Percentiles rank a stretch among this genome's conserved stretches.
phyloP scores from a whole-genome alignment of 352 stramenopile genomes.

The Globisporangium lucens region DNA sequence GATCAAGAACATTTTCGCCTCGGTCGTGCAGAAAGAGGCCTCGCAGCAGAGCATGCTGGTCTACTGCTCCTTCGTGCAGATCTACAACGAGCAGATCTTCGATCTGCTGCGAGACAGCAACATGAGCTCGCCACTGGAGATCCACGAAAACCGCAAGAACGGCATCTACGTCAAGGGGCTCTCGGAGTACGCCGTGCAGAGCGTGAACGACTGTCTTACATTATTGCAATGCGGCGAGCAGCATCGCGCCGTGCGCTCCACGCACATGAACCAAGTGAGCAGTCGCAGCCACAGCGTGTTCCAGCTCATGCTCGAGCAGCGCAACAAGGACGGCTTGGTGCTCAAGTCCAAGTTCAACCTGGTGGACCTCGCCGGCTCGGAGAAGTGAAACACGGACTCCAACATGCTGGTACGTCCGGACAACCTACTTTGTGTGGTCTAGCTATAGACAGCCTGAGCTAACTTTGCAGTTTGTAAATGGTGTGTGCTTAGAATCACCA shows the following conservation, averaged over 20 bases:
- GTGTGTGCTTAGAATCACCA: slow-evolving; percentile 47
- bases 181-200: slow-evolving; percentile 87
- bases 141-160: slow-evolving; percentile 82
- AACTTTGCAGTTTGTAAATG: not conserved
- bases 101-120: slow-evolving; percentile 83
- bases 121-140: slow-evolving; percentile 72
- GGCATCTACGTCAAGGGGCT: slow-evolving; percentile 91
- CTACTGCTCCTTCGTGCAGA: slow-evolving; percentile 87
- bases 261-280: slow-evolving; percentile 90
- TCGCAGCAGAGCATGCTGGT: slow-evolving; percentile 35
- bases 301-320: slow-evolving; percentile 81
- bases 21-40: slow-evolving; percentile 56
- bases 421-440: not conserved
- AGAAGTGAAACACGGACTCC: slow-evolving; percentile 89
- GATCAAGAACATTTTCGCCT: slow-evolving; percentile 85
- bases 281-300: slow-evolving; percentile 90
- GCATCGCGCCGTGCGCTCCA: slow-evolving; percentile 87
- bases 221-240: slow-evolving; percentile 83
- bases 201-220: slow-evolving; percentile 82
- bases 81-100: slow-evolving; percentile 93
- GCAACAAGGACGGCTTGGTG: slow-evolving; percentile 57
- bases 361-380: slow-evolving; percentile 91
- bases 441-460: not conserved
- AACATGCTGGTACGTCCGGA: slow-evolving; percentile 63
- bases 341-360: slow-evolving; percentile 94